phyloP scores from a whole-genome alignment of 1,284 basidiomycete genomes.

The Omphalotus olearius region DNA sequence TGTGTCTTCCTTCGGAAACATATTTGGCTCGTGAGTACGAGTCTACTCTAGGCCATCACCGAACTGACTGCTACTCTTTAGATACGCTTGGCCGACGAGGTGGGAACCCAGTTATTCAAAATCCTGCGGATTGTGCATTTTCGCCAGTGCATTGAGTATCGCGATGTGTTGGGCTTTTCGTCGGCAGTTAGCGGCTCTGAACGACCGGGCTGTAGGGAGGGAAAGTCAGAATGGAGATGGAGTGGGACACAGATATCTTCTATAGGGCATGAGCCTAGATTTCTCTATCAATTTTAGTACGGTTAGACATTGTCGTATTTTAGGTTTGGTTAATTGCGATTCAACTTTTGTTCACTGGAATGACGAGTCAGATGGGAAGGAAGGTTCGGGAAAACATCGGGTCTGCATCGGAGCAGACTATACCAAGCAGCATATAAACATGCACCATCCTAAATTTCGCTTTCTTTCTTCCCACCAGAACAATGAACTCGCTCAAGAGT shows the following conservation, averaged over 20 bases:
- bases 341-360: too few species aligned
- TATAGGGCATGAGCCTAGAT: slow-evolving; percentile 23
- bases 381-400: too few species aligned
- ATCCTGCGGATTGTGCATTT: slow-evolving; percentile 46
- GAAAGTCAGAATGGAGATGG: slow-evolving; percentile 37
- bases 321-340: neutral
- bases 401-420: too few species aligned
- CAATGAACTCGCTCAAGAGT: neutral
- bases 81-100: slow-evolving; percentile 37
- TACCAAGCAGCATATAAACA: too few species aligned
- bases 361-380: too few species aligned
- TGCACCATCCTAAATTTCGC: too few species aligned
- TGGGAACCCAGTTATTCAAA: slow-evolving; percentile 36
- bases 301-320: too few species aligned
- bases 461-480: neutral
- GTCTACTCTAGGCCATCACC: neutral
- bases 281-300: too few species aligned
- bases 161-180: slow-evolving; percentile 54
- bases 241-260: slow-evolving; percentile 47
- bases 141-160: slow-evolving; percentile 43
- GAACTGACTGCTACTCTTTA: slow-evolving; percentile 16
- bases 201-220: slow-evolving; percentile 13
- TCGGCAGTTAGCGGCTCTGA: slow-evolving; percentile 36
- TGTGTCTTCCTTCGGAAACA: slow-evolving; percentile 71
- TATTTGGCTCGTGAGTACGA: slow-evolving; percentile 64